These are phyloP conservation scores for Termitomyces eurrhizus DNA, from an alignment of 768 basidiomycete genomes.

Conservation along the genomic window DNA sequence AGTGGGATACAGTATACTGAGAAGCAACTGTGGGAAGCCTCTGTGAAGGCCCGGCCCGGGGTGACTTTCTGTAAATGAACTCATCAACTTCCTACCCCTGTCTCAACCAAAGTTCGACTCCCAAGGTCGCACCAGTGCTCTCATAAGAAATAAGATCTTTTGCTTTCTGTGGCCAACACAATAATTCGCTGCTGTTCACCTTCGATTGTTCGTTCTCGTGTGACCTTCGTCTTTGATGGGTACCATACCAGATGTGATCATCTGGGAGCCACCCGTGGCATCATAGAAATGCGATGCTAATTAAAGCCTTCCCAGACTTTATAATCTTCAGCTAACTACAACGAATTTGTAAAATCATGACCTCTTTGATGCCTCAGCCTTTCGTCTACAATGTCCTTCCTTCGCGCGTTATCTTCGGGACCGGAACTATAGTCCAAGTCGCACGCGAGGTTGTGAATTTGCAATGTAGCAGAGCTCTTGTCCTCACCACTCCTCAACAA, in stretches of 20 bases:
- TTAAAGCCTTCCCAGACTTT: neutral
- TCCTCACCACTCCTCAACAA: slow-evolving; percentile 32
- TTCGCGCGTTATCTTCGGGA: slow-evolving; percentile 34
- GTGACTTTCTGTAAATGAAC: neutral
- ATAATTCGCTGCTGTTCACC: neutral
- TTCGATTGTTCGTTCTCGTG: neutral
- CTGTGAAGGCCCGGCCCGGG: neutral
- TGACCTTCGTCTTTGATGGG: neutral
- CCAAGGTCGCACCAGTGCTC: neutral
- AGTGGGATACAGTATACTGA: neutral
- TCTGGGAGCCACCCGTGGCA: neutral
- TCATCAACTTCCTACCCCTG: neutral
- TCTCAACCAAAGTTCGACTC: neutral
- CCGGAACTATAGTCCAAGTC: slow-evolving; percentile 28
- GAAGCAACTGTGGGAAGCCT: neutral
- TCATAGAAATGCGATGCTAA: neutral
- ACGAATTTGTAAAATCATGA: neutral
- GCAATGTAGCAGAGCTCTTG: slow-evolving; percentile 28
- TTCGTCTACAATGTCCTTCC: slow-evolving; percentile 36
- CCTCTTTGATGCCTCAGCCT: slow-evolving; percentile 22
- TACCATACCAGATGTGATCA: neutral
- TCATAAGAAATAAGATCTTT: neutral
- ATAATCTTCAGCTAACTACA: neutral
- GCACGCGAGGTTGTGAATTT: slow-evolving; percentile 26
- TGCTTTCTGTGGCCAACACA: neutral